A percentile compares a stretch with the other conserved stretches of the same genome.
phyloP scores from a whole-genome alignment of 2,329 filamentous ascomycete genomes.

The Epichloe bromicola region DNA sequence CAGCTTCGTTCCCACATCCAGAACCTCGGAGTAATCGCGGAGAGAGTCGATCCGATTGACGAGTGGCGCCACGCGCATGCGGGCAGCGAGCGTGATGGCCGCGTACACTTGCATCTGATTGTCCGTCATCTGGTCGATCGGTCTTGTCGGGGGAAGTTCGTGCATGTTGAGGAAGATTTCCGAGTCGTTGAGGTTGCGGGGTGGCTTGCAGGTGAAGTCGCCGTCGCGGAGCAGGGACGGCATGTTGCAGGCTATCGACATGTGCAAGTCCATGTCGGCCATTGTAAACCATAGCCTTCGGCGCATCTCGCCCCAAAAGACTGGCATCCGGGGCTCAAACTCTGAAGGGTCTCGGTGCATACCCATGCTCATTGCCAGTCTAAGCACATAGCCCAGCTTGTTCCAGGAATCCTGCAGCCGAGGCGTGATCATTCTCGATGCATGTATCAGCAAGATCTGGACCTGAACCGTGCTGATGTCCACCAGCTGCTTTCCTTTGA shows the following conservation, averaged over 20 bases:
- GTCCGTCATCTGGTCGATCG: slow-evolving; percentile 39
- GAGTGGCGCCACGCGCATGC: slow-evolving; percentile 36
- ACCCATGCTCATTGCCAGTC: slow-evolving; percentile 47
- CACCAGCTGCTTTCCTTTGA: slow-evolving; percentile 38
- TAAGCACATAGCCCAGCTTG: slow-evolving; percentile 40
- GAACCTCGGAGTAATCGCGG: slow-evolving; percentile 38
- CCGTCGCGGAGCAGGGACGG: slow-evolving; percentile 38
- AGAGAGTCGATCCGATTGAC: slow-evolving; percentile 38
- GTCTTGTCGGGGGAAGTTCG: slow-evolving; percentile 34
- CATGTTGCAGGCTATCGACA: slow-evolving; percentile 38
- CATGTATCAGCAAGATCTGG: slow-evolving; percentile 39
- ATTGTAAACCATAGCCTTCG: slow-evolving; percentile 44
- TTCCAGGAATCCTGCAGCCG: slow-evolving; percentile 40
- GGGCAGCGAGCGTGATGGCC: slow-evolving; percentile 34
- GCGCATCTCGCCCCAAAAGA: slow-evolving; percentile 39
- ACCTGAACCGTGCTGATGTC: slow-evolving; percentile 41
- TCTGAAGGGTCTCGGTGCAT: slow-evolving; percentile 44
- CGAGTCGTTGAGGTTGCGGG: slow-evolving; percentile 39
- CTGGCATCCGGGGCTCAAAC: slow-evolving; percentile 33
- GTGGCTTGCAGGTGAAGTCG: slow-evolving; percentile 40
- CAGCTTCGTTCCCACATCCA: slow-evolving; percentile 40
- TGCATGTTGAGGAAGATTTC: slow-evolving; percentile 35
- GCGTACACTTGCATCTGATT: slow-evolving; percentile 42
- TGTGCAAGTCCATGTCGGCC: slow-evolving; percentile 42
- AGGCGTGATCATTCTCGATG: slow-evolving; percentile 37